phyloP scores from a whole-genome alignment of 2,329 filamentous ascomycete species.

The Rutstroemia sydowiana region DNA sequence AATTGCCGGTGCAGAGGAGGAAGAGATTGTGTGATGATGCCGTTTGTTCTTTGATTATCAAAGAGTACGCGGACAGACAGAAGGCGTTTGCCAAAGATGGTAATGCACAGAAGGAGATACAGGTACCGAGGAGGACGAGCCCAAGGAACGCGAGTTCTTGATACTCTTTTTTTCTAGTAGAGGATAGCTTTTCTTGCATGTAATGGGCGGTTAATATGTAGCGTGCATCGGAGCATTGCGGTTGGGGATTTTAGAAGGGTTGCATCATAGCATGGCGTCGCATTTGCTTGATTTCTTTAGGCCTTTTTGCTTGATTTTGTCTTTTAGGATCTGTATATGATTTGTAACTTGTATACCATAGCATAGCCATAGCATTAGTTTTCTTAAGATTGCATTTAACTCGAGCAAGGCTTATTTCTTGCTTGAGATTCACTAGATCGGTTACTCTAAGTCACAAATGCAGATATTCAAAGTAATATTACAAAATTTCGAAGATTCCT shows the following conservation, averaged over 20 bases:
- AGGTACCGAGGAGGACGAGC: conserved; percentile 24
- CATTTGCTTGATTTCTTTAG: not conserved
- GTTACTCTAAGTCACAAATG: too few species aligned
- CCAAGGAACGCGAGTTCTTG: conserved; percentile 23
- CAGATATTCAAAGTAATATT: too few species aligned
- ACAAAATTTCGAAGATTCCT: not conserved
- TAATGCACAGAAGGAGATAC: conserved; percentile 8
- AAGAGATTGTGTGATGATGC: conserved; percentile 80
- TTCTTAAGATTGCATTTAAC: not conserved
- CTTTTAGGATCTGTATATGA: not conserved
- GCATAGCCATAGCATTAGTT: conserved; percentile 14
- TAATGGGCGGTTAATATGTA: conserved; percentile 13
- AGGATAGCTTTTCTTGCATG: not conserved
- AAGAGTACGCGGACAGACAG: conserved; percentile 63
- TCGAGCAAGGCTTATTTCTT: too few species aligned
- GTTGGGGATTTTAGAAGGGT: not conserved
- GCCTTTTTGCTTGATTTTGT: not conserved
- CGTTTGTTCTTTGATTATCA: conserved; percentile 74
- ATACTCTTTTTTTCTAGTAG: not conserved
- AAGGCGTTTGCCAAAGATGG: conserved; percentile 41
- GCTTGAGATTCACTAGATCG: not conserved
- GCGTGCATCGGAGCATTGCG: conserved; percentile 5
- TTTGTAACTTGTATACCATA: not conserved
- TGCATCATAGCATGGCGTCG: conserved; percentile 17
- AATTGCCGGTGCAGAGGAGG: conserved; percentile 65